Evolutionary conservation across 2,329 filamentous ascomycete species (phyloP).

Genomic region (Arthrobotrys sinensis): DNA sequence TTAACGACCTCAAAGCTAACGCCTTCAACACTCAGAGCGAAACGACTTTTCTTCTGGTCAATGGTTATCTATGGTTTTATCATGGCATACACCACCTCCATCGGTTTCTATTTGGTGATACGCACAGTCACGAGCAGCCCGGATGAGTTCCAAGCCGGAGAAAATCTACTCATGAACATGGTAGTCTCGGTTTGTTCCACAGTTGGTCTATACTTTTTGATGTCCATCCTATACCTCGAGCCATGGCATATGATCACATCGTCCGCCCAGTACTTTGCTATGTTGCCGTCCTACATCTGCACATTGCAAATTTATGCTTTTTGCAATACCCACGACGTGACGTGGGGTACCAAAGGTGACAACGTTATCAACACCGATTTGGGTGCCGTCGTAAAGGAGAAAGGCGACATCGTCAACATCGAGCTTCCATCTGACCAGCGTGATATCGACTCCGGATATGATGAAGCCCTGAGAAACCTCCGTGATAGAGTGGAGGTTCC

Average conservation of each 20-base stretch:
- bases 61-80: constrained; percentile 94
- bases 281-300: constrained; percentile 94
- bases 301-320: constrained; percentile 98
- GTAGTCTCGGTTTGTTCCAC: constrained; percentile 92
- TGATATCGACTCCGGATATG: constrained; percentile 97
- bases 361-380: constrained; percentile 95
- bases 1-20: neutral
- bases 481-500: constrained; percentile 91
- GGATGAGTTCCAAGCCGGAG: constrained; percentile 75
- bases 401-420: constrained; percentile 84
- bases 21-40: constrained; percentile 71
- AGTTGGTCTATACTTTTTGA: constrained; percentile 93
- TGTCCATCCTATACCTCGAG: constrained; percentile 96
- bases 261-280: constrained; percentile 89
- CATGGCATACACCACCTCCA: constrained; percentile 96
- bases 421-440: constrained; percentile 99
- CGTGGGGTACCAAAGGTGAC: constrained; percentile 98
- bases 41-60: constrained; percentile 86
- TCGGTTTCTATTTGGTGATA: constrained; percentile 88
- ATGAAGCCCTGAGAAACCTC: constrained; percentile 95
- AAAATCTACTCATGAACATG: constrained; percentile 94
- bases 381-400: constrained; percentile 83
- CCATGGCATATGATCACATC: constrained; percentile 99
- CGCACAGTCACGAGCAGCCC: constrained; percentile 77
- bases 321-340: constrained; percentile 98